phyloP scores from a whole-genome alignment of 2,329 filamentous ascomycete genomes.

The Verticillium zaregamsianum region DNA sequence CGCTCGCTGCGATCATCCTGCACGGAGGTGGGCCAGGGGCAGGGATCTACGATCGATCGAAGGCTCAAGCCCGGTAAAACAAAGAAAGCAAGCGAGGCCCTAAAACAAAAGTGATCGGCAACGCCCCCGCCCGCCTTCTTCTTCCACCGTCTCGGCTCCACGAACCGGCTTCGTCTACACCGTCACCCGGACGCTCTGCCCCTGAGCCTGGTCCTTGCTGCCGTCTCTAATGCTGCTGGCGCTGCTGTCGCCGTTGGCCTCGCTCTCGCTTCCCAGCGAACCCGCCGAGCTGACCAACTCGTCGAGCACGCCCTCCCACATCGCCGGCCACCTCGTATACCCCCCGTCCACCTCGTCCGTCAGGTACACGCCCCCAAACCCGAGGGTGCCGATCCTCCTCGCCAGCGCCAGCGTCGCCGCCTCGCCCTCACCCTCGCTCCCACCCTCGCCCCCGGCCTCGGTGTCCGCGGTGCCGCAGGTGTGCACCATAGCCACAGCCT shows the following conservation, averaged over 20 bases:
- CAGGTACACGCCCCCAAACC: background rate
- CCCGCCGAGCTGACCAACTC: background rate
- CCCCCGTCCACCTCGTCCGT: conserved; percentile 1
- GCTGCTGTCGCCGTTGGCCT: background rate
- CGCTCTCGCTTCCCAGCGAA: background rate
- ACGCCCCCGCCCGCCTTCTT: background rate
- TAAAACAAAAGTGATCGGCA: background rate
- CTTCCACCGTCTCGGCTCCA: conserved; percentile 1
- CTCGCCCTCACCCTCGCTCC: background rate
- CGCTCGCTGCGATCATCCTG: background rate
- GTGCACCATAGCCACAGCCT: conserved; percentile 2
- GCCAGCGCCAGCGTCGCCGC: background rate
- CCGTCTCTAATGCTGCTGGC: background rate
- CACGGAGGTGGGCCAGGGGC: background rate
- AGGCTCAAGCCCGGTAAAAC: background rate
- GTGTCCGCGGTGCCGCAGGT: background rate
- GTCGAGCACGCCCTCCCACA: background rate
- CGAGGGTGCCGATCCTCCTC: background rate
- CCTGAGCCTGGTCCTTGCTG: background rate
- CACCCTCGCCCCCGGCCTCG: background rate
- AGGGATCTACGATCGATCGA: background rate
- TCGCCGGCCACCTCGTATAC: conserved; percentile 2
- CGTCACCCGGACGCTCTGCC: background rate
- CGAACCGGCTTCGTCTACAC: background rate
- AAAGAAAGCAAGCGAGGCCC: background rate